A percentile compares a stretch with the other conserved stretches of the same genome.
Evolutionary conservation across 2,329 filamentous ascomycete genomes (phyloP).

Genomic region (Elsinoe arachidis): DNA sequence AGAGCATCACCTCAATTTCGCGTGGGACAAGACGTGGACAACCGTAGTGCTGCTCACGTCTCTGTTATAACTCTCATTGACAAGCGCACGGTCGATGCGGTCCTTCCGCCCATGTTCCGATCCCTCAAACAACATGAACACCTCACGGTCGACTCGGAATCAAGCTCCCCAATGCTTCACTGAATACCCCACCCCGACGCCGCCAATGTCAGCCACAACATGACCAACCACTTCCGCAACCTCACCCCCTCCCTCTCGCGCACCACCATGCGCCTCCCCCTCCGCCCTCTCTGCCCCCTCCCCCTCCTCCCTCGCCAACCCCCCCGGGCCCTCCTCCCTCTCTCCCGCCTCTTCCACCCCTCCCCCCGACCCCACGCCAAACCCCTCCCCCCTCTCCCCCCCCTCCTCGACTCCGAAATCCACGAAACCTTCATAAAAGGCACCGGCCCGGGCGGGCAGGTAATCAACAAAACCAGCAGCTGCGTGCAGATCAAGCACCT

Average conservation of each 20-base stretch:
- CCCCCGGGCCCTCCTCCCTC: conserved; percentile 63
- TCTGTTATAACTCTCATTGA: not conserved
- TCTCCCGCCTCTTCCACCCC: conserved; percentile 72
- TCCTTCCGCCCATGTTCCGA: not conserved
- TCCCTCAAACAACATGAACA: not conserved
- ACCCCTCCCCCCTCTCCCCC: conserved; percentile 64
- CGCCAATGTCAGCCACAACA: too few species aligned
- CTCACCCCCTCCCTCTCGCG: conserved; percentile 29
- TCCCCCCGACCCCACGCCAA: conserved; percentile 45
- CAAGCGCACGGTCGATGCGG: not conserved
- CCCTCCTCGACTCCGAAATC: conserved; percentile 76
- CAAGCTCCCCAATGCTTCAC: too few species aligned
- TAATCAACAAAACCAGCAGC: conserved; percentile 97
- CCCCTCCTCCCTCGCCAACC: conserved; percentile 28
- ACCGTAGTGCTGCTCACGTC: too few species aligned
- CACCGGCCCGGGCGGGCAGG: conserved; percentile 86
- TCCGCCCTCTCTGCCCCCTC: conserved; percentile 46
- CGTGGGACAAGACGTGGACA: too few species aligned
- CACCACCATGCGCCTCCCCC: conserved; percentile 46
- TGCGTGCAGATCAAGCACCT: conserved; percentile 88
- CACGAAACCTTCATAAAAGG: conserved; percentile 83
- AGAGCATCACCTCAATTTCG: not conserved
- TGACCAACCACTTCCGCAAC: conserved; percentile 19
- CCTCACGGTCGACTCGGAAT: too few species aligned
- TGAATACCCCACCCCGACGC: too few species aligned